These are phyloP conservation scores for Leccinellum rugosiceps DNA, from an alignment of 768 basidiomycete species.

Conservation along the genomic window DNA sequence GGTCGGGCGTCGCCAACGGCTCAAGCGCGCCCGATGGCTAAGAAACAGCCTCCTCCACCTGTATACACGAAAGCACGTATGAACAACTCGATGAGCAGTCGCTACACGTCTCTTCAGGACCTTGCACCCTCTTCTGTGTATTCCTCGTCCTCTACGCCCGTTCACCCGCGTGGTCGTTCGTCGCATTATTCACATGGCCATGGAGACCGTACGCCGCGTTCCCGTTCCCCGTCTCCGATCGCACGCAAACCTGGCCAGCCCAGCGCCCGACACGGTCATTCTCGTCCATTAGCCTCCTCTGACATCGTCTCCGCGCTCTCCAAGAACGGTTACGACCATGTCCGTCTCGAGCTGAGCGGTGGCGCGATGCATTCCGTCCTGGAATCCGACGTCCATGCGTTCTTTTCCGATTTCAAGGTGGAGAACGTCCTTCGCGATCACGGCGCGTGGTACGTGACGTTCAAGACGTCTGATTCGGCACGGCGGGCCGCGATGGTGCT, in stretches of 20 bases:
- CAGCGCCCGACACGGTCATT: constrained; percentile 20
- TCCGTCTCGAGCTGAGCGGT: constrained; percentile 53
- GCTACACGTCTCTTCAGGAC: constrained; percentile 22
- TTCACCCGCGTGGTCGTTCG: constrained; percentile 27
- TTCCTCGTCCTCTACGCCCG: constrained; percentile 37
- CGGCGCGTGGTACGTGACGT: constrained; percentile 79
- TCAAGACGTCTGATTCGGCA: constrained; percentile 58
- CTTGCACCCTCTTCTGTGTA: constrained; percentile 15
- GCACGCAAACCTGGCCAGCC: constrained; percentile 38
- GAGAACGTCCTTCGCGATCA: constrained; percentile 72
- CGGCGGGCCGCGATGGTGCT: constrained; percentile 68
- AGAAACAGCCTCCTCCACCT: constrained; percentile 23
- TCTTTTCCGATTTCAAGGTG: constrained; percentile 69
- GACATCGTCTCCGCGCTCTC: constrained; percentile 43
- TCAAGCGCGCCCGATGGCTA: constrained; percentile 27
- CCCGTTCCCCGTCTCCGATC: constrained; percentile 41
- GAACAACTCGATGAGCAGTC: constrained; percentile 24
- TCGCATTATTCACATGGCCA: constrained; percentile 18
- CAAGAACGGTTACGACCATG: constrained; percentile 64
- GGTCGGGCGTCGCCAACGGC: constrained; percentile 28
- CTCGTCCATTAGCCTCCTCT: constrained; percentile 20
- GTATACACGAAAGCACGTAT: constrained; percentile 25
- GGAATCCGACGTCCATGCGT: constrained; percentile 66
- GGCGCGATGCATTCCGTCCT: constrained; percentile 45
- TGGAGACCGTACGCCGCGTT: constrained; percentile 24